Evolutionary conservation across 1,284 basidiomycete species (phyloP).

Genomic region (Pyrrhoderma noxium): DNA sequence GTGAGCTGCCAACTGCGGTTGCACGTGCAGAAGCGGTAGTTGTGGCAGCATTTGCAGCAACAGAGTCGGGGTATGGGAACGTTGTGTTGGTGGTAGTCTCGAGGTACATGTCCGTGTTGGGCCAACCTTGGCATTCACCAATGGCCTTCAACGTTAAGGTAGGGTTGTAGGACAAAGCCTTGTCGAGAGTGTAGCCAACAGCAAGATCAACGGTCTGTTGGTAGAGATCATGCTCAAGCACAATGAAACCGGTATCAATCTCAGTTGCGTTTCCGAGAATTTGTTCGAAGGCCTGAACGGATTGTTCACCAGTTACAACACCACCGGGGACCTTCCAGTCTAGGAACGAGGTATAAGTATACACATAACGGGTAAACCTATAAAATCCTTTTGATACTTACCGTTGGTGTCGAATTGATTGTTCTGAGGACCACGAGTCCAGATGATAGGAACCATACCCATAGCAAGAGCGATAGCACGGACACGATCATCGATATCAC

Average conservation of each 20-base stretch:
- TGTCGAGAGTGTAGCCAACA: slow-evolving; percentile 77
- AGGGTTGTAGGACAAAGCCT: slow-evolving; percentile 53
- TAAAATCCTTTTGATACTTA: slow-evolving; percentile 23
- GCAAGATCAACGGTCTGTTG: slow-evolving; percentile 84
- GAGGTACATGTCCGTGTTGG: slow-evolving; percentile 49
- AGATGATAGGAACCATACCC: slow-evolving; percentile 76
- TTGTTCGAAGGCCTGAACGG: slow-evolving; percentile 49
- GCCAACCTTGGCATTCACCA: slow-evolving; percentile 51
- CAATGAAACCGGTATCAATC: slow-evolving; percentile 72
- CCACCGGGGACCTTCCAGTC: slow-evolving; percentile 84
- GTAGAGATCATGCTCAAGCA: slow-evolving; percentile 84
- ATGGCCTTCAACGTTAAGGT: slow-evolving; percentile 59
- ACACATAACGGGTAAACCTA: too few species aligned
- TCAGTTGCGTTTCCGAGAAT: slow-evolving; percentile 56
- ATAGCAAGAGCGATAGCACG: slow-evolving; percentile 78
- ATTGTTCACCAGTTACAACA: slow-evolving; percentile 47
- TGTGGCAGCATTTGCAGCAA: slow-evolving; percentile 7
- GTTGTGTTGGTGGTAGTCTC: slow-evolving; percentile 56
- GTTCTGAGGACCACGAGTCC: slow-evolving; percentile 56
- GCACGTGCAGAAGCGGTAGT: slow-evolving; percentile 16
- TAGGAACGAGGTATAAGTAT: slow-evolving; percentile 28
- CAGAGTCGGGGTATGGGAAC: slow-evolving; percentile 41
- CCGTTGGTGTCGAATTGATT: slow-evolving; percentile 78
- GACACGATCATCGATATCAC: slow-evolving; percentile 73
- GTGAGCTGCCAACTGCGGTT: slow-evolving; percentile 6